Evolutionary conservation across 2,329 filamentous ascomycete genomes (phyloP), one percentile per base, ranked within the genome.

Genomic region (Nemania sp.): DNA sequence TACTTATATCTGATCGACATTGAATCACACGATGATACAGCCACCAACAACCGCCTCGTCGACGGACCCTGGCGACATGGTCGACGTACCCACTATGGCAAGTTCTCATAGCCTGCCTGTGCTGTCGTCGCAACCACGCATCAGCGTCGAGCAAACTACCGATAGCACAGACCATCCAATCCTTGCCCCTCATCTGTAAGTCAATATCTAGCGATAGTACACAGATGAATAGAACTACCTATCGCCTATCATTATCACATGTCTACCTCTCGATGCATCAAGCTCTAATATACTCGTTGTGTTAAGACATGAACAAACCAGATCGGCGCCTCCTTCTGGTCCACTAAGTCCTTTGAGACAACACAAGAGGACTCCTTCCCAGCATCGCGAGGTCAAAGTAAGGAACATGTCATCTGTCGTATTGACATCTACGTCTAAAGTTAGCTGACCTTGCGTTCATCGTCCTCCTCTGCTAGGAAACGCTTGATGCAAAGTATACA

Each of bases 401-500:
- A 69, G 81, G 68, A 47, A n/a, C 38, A 56, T 57, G 2, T 20
- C 32, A 38, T 73, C 43, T 35, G 20, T 32, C 43, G 27, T 61
- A 27, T 53, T 24, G 11, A 11, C 41, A 47, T 47, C 26, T 61
- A 27, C 35, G 51, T 45, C n/a, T 32, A 54, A 57, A 35, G 45
- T 55, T n/a, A 52, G 43, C 67, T 71, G 60, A 62, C 41, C 5
- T 20, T 27, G 57, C 52, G 32, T 35, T 72, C 58, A n/a, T 67
- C 47, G 26, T 55, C 26, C 26, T 43, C 51, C 54, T 29, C 24
- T 63, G 26, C 5, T 74, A 95, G 92, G 94, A 97, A 89, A 98
- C 95, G 2, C 88, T 97, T 75, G 91, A 98, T 84, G 95, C 95
- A 62, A 90, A 89, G 67, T 97, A 97, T 80, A 91, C 88, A 69